These are phyloP conservation scores for Chimonanthus salicifolius DNA, from an alignment of 164 flowering plant species.

Conservation along the genomic window DNA sequence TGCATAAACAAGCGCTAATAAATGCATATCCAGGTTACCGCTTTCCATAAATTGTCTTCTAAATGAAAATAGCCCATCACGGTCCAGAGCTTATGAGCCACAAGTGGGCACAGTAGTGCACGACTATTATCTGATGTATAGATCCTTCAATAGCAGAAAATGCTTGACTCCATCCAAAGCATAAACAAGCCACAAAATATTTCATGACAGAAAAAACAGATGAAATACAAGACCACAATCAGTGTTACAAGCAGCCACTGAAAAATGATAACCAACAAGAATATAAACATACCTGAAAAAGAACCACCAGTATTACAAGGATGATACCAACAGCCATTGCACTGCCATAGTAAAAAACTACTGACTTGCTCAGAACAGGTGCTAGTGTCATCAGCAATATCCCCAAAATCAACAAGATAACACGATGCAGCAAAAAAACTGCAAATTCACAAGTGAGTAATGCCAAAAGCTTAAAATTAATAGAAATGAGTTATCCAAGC, in stretches of 20 bases:
- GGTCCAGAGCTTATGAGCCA: no score
- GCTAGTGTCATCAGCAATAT: slow-evolving; percentile 50
- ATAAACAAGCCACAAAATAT: background rate
- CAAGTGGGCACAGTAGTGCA: no score
- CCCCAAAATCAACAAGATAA: slow-evolving; percentile 56
- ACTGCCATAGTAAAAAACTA: slow-evolving; percentile 75
- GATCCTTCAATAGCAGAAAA: background rate
- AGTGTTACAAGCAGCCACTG: background rate
- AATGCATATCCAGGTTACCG: no score
- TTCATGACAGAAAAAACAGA: background rate
- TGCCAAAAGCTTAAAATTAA: background rate
- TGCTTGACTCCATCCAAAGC: background rate
- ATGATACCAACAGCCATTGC: slow-evolving; percentile 81
- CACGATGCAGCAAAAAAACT: slow-evolving; percentile 58
- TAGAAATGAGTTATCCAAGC: background rate
- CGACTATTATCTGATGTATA: no score
- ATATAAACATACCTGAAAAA: slow-evolving; percentile 62
- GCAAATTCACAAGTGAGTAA: slow-evolving; percentile 26
- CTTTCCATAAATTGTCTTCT: no score
- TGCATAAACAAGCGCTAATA: no score
- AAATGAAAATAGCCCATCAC: no score
- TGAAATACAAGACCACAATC: background rate
- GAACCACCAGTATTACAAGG: slow-evolving; percentile 75
- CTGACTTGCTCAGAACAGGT: slow-evolving; percentile 56
- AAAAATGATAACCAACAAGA: background rate